Base-by-base conservation (phyloP, 768 basidiomycete genomes). In the Russula olivacea region DNA sequence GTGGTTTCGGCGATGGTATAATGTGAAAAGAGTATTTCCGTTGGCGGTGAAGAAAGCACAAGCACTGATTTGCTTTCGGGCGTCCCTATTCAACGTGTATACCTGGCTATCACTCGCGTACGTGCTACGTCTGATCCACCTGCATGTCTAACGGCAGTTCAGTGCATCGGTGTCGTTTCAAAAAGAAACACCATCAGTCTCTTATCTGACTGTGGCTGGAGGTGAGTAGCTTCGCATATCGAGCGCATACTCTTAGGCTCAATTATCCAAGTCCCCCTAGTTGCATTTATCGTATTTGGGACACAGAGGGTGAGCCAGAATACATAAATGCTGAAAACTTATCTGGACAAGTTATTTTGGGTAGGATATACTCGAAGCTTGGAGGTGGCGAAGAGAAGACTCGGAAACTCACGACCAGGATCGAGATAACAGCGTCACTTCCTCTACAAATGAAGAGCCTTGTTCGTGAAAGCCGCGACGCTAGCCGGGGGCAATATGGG, bases 181-280 rank as follows among this genome's bases (percentile, higher is more conserved):
- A 36, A 11, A 12, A 8, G 11, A 12, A 1, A 11, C 50, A 6
- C 21, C 72, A 69, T 21, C 64, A 73, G 3, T 78, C 77, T 68
- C 78, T 38, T 80, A 78, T 67, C 76, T 84, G 74, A 71, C 81
- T 15, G 79, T 80, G 56, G 83, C 83, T 34, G 74, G 78, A 15
- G 65, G 83, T 84, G 61, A 69, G 81, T 66, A 2, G 23, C 48
- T 53, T 14, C 12, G 19, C 5, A n/a, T 17, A 48, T 12, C 8
- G 41, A 10, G 15, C 23, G 21, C 68, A 51, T 68, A 55, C 7
- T 59, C 11, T 56, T 60, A 59, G 51, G 52, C 34, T 25, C 10
- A 21, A 51, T 43, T 40, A 28, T 12, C 11, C 59, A 83, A 83
- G 83, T 85, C 25, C 83, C 84, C 0, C 68, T 84, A 19, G 75